phyloP scores from a whole-genome alignment of 176 grass and related monocot genomes.

The Rhynchospora breviuscula region DNA sequence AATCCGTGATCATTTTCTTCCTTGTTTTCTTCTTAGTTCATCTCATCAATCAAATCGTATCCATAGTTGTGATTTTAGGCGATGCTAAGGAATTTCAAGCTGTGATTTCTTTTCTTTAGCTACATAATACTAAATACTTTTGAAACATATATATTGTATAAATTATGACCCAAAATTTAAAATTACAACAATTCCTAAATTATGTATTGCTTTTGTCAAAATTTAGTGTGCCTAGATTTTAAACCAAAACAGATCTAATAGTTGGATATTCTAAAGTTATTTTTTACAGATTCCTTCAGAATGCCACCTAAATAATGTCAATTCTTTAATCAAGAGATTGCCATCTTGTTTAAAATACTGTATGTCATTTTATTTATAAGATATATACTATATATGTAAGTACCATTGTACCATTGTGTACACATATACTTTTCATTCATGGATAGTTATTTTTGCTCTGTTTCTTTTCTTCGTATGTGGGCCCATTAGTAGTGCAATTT shows the following conservation, averaged over 20 bases:
- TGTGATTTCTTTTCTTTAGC: not conserved
- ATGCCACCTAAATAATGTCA: not conserved
- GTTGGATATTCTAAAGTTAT: not conserved
- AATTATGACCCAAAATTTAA: not conserved
- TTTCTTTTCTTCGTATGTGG: not conserved
- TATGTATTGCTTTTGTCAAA: not conserved
- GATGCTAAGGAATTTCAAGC: not conserved
- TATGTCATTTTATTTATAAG: too few relatives aligned
- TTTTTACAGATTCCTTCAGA: not conserved
- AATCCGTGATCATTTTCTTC: not conserved
- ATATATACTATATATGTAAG: not conserved
- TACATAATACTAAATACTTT: not conserved
- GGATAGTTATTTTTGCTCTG: not conserved
- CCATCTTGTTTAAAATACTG: not conserved
- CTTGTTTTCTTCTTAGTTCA: not conserved
- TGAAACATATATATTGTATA: not conserved
- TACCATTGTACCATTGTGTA: not conserved
- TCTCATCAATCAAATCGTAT: not conserved
- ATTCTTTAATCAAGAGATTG: not conserved
- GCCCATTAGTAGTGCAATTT: conserved; percentile 10
- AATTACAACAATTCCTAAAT: not conserved
- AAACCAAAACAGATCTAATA: not conserved
- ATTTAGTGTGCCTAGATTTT: not conserved
- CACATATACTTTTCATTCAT: not conserved
- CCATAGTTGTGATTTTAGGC: not conserved